Conservation (phyloP, 2,329 filamentous ascomycete species). For the Cordyceps farinosa region DNA sequence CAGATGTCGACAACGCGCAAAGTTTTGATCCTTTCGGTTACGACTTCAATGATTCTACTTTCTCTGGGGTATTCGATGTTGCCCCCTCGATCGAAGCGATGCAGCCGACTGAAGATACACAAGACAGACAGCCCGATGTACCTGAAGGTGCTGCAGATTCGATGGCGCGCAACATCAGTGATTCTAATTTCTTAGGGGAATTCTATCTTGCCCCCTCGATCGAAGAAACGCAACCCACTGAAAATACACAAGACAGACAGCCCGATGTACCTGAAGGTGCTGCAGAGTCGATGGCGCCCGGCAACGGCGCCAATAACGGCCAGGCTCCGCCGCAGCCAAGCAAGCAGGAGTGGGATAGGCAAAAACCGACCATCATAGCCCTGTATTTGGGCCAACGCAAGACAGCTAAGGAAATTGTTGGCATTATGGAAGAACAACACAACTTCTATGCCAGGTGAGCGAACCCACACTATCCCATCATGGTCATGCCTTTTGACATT, state of each 20-base stretch:
- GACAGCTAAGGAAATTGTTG: neutral
- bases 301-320: too few relatives aligned
- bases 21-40: too few relatives aligned
- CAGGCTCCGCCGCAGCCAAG: neutral
- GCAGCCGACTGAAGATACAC: neutral
- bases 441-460: slow-evolving; percentile 6
- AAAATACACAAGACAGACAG: neutral
- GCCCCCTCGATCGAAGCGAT: neutral
- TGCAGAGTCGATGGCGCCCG: neutral
- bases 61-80: too few relatives aligned
- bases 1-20: too few relatives aligned
- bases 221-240: neutral
- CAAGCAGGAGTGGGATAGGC: neutral
- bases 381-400: neutral
- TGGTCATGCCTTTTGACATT: neutral
- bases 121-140: neutral
- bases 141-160: neutral
- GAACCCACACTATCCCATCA: neutral
- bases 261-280: neutral
- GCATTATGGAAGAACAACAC: neutral
- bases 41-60: too few relatives aligned
- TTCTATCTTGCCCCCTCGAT: too few relatives aligned
- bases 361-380: neutral
- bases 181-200: too few relatives aligned
- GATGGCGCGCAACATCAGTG: neutral